Base-by-base conservation (phyloP, 129 eudicot species). In the Arctium lappa region DNA sequence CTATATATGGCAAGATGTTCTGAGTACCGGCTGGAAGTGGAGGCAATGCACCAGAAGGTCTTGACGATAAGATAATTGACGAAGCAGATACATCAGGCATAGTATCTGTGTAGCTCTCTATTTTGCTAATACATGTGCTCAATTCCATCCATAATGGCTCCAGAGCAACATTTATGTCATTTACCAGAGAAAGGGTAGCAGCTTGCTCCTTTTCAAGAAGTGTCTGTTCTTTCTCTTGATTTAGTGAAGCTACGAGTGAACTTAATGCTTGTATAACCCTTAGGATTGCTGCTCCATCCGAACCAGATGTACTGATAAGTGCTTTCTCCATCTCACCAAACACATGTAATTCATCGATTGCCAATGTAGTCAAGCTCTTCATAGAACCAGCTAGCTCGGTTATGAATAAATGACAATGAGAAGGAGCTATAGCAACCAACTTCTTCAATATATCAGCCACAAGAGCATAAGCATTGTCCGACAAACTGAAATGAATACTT, bases 11-110 rank as follows among this genome's bases (percentile, higher is more conserved):
- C 79, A 96, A 83, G 48, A 96, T 88, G 77, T 90, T 96, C 80
- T 96, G 99, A 34, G 97, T 91, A 27, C 99, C 99, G 4, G 98
- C 97, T 66, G 99, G 99, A 72, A 95, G 98, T 32, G 99, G 90
- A 66, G 99, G 94, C 88, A 84, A 87, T 36, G 88, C 88, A 78
- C 89, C 91, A 53, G 97, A 87, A 40, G 97, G 97, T 80, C 89
- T 93, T 31, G 97, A 77, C 9, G 85, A 68, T 37, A 87, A 82
- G 48, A 60, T 38, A 42, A 77, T 65, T 37, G 96, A 86, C 56
- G 95, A 89, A 33, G 85, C 82, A 36, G 97, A 76, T 40, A 74
- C 50, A 82, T 95, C 94, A 12, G 93, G 76, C 60, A 87, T 71
- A 13, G 90, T 60, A 72, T 96, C 98, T 4, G 97, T 90, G 77